A percentile compares a stretch with the other conserved stretches of the same genome.
phyloP scores from a whole-genome alignment of 1,284 basidiomycete genomes.

The Rhodotorula sp. region DNA sequence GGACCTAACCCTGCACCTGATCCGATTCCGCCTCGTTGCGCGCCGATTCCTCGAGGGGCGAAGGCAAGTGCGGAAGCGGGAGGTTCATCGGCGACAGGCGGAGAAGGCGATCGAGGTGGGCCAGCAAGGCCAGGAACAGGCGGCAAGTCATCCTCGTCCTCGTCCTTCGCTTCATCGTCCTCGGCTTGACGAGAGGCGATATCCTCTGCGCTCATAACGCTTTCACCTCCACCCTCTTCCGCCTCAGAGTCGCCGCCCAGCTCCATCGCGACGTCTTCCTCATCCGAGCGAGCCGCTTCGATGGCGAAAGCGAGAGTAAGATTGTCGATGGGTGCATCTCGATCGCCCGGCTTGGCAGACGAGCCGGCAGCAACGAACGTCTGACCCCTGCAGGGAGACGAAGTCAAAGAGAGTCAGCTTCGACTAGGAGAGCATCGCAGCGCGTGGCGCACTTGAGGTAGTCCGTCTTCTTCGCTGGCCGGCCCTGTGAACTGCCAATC shows the following conservation, averaged over 20 bases:
- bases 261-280: constrained; percentile 46
- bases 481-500: constrained; percentile 42
- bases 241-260: constrained; percentile 19
- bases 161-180: constrained; percentile 48
- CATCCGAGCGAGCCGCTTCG: constrained; percentile 54
- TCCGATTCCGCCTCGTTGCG: constrained; percentile 4
- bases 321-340: constrained; percentile 23
- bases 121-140: constrained; percentile 27
- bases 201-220: constrained; percentile 1
- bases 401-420: constrained; percentile 3
- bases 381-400: constrained; percentile 11
- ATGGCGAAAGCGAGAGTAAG: constrained; percentile 54
- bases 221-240: constrained; percentile 16
- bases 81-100: constrained; percentile 50
- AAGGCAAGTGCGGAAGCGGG: constrained; percentile 44
- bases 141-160: constrained; percentile 47
- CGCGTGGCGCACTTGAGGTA: constrained; percentile 31
- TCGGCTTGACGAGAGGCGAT: constrained; percentile 19
- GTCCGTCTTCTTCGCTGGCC: constrained; percentile 56
- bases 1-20: constrained; percentile 6
- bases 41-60: constrained; percentile 50
- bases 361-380: constrained; percentile 35
- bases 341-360: background rate
- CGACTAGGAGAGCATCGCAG: no score
- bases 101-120: constrained; percentile 48